Percentiles rank a stretch among this genome's conserved stretches.
phyloP scores from a whole-genome alignment of 345 rosid genomes.

The Combretum micranthum region DNA sequence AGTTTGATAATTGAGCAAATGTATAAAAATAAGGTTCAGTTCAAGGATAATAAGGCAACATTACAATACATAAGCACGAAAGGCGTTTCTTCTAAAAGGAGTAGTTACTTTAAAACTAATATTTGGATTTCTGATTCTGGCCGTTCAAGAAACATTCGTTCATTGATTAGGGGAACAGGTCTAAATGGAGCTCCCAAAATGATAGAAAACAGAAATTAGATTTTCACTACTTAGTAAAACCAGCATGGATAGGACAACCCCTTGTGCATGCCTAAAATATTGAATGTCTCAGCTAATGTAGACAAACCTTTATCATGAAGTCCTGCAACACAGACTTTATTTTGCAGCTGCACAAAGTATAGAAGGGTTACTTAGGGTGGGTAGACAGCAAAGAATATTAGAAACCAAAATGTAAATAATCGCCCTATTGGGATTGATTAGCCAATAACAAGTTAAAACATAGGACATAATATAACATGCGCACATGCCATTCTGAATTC shows the following conservation, averaged over 20 bases:
- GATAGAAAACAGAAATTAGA: background rate
- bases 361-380: background rate
- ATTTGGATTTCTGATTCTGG: no score
- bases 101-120: no score
- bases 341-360: slow-evolving; percentile 45
- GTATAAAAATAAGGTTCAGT: no score
- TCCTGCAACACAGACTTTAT: slow-evolving; percentile 65
- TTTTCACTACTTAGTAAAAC: background rate
- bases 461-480: background rate
- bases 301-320: slow-evolving; percentile 86
- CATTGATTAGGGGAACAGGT: no score
- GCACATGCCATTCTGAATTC: background rate
- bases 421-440: background rate
- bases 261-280: background rate
- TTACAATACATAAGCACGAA: no score
- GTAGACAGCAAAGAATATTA: background rate
- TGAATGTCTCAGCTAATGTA: background rate
- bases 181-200: no score
- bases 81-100: no score
- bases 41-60: no score
- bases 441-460: background rate
- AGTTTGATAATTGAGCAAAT: background rate
- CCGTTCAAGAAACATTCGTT: no score
- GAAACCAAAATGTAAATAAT: background rate
- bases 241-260: background rate